These are phyloP conservation scores for Eucalyptus paniculata DNA, from an alignment of 345 rosid genomes.

Conservation along the genomic window DNA sequence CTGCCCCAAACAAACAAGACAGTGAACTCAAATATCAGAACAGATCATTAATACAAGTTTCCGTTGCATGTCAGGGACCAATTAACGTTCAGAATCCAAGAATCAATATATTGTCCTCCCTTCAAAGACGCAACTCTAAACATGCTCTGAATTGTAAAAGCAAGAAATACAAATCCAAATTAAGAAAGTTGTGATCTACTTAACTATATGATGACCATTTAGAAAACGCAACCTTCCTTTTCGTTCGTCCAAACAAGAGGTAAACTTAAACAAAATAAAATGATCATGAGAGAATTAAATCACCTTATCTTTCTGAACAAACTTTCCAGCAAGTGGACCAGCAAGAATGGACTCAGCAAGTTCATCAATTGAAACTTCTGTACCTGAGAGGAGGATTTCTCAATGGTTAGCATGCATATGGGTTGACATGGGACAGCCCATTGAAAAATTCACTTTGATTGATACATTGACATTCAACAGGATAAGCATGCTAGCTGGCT, in stretches of 20 bases:
- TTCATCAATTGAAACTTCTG: conserved; percentile 42
- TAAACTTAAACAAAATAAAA: neutral
- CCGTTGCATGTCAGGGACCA: neutral
- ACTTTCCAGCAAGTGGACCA: conserved; percentile 23
- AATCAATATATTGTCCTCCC: neutral
- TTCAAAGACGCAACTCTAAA: neutral
- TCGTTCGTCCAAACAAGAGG: neutral
- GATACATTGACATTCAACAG: neutral
- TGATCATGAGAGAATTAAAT: neutral
- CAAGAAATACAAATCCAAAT: neutral
- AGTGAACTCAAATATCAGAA: neutral
- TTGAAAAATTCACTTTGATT: neutral
- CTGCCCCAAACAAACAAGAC: neutral
- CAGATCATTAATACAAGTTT: neutral
- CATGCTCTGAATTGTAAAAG: neutral
- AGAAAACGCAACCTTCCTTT: neutral
- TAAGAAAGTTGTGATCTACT: neutral
- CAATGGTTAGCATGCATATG: neutral
- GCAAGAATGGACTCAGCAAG: conserved; percentile 66
- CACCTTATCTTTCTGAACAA: neutral
- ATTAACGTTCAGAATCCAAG: neutral
- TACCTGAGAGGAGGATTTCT: conserved; percentile 33
- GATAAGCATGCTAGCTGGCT: neutral
- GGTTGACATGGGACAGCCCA: neutral
- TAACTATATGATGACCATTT: neutral